These are phyloP conservation scores for Russula olivacea DNA, from an alignment of 768 basidiomycete species.

Conservation along the genomic window DNA sequence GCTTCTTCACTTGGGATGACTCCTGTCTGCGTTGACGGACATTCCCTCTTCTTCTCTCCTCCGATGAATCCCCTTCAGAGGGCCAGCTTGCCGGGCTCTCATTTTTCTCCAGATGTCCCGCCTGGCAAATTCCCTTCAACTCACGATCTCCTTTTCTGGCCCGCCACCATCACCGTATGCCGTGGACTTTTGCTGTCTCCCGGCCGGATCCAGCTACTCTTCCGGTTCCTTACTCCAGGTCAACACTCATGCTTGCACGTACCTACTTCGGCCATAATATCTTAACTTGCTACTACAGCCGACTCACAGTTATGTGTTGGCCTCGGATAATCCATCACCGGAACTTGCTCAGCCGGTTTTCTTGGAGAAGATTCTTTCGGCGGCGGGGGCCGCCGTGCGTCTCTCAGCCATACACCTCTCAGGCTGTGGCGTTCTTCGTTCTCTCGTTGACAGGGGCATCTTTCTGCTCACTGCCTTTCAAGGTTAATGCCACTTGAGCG, in stretches of 20 bases:
- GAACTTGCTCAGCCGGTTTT: not conserved
- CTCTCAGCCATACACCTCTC: not conserved
- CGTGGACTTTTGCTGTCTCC: not conserved
- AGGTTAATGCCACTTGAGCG: conserved; percentile 4
- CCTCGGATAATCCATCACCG: not conserved
- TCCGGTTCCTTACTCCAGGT: not conserved
- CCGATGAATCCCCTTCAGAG: conserved; percentile 6
- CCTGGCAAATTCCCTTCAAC: not conserved
- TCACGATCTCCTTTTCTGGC: conserved; percentile 10
- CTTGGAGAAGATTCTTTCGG: not conserved
- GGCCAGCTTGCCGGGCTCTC: conserved; percentile 4
- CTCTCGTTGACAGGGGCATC: not conserved
- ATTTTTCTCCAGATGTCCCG: not conserved
- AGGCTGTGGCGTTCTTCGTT: conserved; percentile 18
- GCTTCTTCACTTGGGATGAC: conserved; percentile 23
- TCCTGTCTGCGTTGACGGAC: conserved; percentile 26
- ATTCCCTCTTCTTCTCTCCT: not conserved
- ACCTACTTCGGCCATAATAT: not conserved
- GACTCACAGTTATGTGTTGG: too few relatives aligned
- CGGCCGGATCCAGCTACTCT: conserved; percentile 13
- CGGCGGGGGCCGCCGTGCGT: not conserved
- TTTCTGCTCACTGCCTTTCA: not conserved
- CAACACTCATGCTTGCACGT: not conserved
- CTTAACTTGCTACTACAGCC: not conserved
- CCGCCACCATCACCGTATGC: conserved; percentile 19